A percentile compares a stretch with the other conserved stretches of the same genome.
Conservation (phyloP, 257 asterid genomes). For the Solanum megistacrolobum region DNA sequence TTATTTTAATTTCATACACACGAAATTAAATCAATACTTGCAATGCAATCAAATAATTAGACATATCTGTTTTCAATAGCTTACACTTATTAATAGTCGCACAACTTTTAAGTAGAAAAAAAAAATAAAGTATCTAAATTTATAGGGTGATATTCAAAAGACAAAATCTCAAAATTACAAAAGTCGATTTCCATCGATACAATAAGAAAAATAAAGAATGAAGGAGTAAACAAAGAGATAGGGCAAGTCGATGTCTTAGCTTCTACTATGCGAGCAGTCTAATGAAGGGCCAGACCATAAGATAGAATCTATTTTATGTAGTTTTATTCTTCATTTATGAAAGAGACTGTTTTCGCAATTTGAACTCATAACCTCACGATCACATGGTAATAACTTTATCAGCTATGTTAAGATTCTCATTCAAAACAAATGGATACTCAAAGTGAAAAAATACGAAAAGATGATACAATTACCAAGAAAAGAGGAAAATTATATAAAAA, state of each 20-base stretch:
- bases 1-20: neutral
- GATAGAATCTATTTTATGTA: too few species aligned
- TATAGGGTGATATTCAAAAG: neutral
- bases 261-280: neutral
- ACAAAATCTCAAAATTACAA: neutral
- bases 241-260: too few species aligned
- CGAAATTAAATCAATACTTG: neutral
- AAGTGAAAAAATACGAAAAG: too few species aligned
- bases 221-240: neutral
- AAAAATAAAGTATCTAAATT: neutral
- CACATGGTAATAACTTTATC: neutral
- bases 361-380: too few species aligned
- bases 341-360: too few species aligned
- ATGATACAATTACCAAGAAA: neutral
- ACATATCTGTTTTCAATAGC: neutral
- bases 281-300: neutral
- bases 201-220: too few species aligned
- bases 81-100: neutral
- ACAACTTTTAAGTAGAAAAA: neutral
- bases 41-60: neutral
- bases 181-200: neutral
- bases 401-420: neutral
- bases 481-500: too few species aligned
- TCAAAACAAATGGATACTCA: too few species aligned
- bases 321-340: too few species aligned